A percentile compares a stretch with the other conserved stretches of the same genome.
These are phyloP conservation scores for Stylonectria norvegica DNA, from an alignment of 2,329 filamentous ascomycete species.

Conservation along the genomic window DNA sequence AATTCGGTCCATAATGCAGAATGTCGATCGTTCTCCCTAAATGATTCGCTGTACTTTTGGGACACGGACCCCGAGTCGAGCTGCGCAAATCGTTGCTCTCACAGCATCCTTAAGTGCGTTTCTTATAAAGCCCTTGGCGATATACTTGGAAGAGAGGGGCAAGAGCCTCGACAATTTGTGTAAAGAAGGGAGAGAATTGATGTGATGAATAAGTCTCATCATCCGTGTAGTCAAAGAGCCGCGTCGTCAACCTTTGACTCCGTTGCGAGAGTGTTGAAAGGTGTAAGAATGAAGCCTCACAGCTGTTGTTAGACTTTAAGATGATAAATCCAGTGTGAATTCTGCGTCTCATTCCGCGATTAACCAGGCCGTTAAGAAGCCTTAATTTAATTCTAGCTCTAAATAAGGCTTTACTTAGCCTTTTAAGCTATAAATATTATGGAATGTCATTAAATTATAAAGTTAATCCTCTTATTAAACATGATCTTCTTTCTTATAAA, in stretches of 20 bases:
- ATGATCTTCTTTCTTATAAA: too few relatives aligned
- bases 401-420: too few relatives aligned
- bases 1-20: conserved; percentile 12
- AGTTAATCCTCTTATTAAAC: too few relatives aligned
- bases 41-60: conserved; percentile 7
- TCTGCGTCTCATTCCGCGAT: too few relatives aligned
- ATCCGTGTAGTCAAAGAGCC: conserved; percentile 7
- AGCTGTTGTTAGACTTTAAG: too few relatives aligned
- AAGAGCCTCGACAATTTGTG: conserved; percentile 7
- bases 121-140: conserved; percentile 11
- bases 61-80: conserved; percentile 8
- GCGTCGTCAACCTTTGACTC: conserved; percentile 4
- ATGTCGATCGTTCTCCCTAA: conserved; percentile 1
- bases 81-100: conserved; percentile 7
- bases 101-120: conserved; percentile 7
- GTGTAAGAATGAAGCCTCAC: background rate
- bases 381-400: too few relatives aligned
- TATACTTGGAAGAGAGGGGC: conserved; percentile 12
- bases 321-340: too few relatives aligned
- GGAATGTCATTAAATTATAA: too few relatives aligned
- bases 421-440: too few relatives aligned
- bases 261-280: background rate
- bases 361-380: too few relatives aligned
- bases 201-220: conserved; percentile 3
- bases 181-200: conserved; percentile 9